Percentiles rank a stretch among this genome's conserved stretches.
phyloP scores from a whole-genome alignment of 768 basidiomycete genomes.

The Termitomyces sp. region DNA sequence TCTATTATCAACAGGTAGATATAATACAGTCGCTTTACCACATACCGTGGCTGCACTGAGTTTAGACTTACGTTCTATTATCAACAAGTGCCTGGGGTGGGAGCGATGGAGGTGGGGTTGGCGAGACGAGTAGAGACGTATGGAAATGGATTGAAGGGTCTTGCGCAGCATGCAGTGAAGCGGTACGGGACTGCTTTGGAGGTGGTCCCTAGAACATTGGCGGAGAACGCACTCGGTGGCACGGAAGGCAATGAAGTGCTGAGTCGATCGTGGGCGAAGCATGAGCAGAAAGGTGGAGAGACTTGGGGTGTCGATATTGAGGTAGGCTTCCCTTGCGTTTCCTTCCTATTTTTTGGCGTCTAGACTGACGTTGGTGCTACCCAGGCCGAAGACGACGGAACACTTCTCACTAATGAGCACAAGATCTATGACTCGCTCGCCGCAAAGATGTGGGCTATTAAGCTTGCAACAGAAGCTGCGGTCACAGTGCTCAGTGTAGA shows the following conservation, averaged over 20 bases:
- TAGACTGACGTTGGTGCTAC: neutral
- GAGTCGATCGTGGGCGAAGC: slow-evolving; percentile 86
- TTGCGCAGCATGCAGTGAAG: slow-evolving; percentile 92
- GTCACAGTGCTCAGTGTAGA: slow-evolving; percentile 91
- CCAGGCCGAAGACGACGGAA: slow-evolving; percentile 78
- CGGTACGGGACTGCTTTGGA: slow-evolving; percentile 88
- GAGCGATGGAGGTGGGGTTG: slow-evolving; percentile 93
- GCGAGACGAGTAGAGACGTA: slow-evolving; percentile 80
- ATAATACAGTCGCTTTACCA: too few relatives aligned
- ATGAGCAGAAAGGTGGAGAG: slow-evolving; percentile 71
- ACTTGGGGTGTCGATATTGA: slow-evolving; percentile 88
- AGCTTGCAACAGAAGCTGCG: slow-evolving; percentile 89
- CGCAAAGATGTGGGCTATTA: slow-evolving; percentile 87
- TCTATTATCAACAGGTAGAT: too few relatives aligned
- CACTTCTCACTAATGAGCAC: slow-evolving; percentile 55
- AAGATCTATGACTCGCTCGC: slow-evolving; percentile 85
- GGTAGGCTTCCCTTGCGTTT: slow-evolving; percentile 37
- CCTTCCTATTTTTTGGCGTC: neutral
- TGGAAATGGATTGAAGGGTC: slow-evolving; percentile 84
- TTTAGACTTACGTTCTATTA: too few relatives aligned
- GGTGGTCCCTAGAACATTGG: slow-evolving; percentile 87
- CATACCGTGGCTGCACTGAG: too few relatives aligned
- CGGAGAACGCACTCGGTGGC: slow-evolving; percentile 93
- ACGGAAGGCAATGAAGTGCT: slow-evolving; percentile 91
- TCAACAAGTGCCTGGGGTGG: slow-evolving; percentile 93